phyloP scores from a whole-genome alignment of 176 grass and related monocot species.

The Pharus latifolius region DNA sequence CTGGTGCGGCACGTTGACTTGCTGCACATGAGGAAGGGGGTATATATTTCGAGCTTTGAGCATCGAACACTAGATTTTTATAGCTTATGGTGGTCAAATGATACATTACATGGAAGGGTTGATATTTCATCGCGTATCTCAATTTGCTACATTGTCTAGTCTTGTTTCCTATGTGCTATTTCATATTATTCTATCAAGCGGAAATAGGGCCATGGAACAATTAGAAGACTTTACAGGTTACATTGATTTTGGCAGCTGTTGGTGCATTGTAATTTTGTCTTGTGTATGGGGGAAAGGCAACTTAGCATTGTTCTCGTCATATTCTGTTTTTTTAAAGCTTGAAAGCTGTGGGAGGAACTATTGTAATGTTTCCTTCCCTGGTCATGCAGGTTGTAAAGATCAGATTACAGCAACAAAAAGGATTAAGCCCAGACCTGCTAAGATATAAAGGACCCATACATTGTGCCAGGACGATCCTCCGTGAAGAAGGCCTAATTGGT shows the following conservation, averaged over 20 bases:
- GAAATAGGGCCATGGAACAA: background rate
- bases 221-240: background rate
- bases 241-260: background rate
- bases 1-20: too few relatives aligned
- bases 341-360: background rate
- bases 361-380: conserved; percentile 2
- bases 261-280: background rate
- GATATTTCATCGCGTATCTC: too few relatives aligned
- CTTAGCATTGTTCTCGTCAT: background rate
- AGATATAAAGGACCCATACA: conserved; percentile 84
- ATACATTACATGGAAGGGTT: too few relatives aligned
- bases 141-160: too few relatives aligned
- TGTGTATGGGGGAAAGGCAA: background rate
- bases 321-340: background rate
- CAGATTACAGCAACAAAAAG: conserved; percentile 85
- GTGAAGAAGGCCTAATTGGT: conserved; percentile 71
- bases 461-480: conserved; percentile 67
- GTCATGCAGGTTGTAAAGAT: conserved; percentile 77
- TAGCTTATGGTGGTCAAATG: too few relatives aligned
- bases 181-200: background rate
- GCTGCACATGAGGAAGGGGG: too few relatives aligned
- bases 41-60: too few relatives aligned
- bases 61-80: too few relatives aligned
- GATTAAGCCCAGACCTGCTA: conserved; percentile 61
- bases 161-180: too few relatives aligned